Base-by-base conservation (phyloP, 306 rosid genomes). In the Corylus heterophylla region DNA sequence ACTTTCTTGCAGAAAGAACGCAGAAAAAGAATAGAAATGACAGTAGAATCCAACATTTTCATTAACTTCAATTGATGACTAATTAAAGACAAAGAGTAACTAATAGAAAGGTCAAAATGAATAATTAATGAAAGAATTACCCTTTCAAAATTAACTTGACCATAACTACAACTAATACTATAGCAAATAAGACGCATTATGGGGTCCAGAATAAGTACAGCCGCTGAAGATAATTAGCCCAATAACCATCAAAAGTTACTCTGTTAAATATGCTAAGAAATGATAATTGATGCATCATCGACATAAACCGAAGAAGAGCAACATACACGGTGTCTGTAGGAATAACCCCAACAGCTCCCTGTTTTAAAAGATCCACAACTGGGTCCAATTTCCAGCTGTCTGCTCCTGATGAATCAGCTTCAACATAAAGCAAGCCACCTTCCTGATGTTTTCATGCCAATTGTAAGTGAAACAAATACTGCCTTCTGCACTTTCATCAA, bases 341-440 rank as follows among this genome's bases (percentile, higher is more conserved):
- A 75, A 94, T 91, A 74, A 89, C 93, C 27, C 98, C 97, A 75
- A 94, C 98, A 31, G 97, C 98, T 22, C 98, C 98, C 79, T 89
- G 82, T 73, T 87, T 91, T 78, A 94, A 85, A 48, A 92, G 86
- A 74, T 89, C 76, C 7, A 87, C 81, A 51, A 90, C 74, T 0
- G 93, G 89, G 56, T 92, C 97, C 90, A 94, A 83, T 88, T 88
- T 94, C 98, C 97, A 92, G 76, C 81, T 75, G 44, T 94, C 97
- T 20, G 81, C 88, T 54, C 90, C 97, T 14, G 87, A 89, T 49
- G 92, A 78, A 74, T 94, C 95, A 71, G 87, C 98, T 77, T 89
- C 90, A 69, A 89, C 84, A 84, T 87, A 92, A 22, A 94, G 73
- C 84, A 94, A 87, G 51, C 83, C 90, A 83, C 64, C 97, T 62